Evolutionary conservation across 1,284 basidiomycete genomes (phyloP).

Genomic region (Ganoderma multipileum): DNA sequence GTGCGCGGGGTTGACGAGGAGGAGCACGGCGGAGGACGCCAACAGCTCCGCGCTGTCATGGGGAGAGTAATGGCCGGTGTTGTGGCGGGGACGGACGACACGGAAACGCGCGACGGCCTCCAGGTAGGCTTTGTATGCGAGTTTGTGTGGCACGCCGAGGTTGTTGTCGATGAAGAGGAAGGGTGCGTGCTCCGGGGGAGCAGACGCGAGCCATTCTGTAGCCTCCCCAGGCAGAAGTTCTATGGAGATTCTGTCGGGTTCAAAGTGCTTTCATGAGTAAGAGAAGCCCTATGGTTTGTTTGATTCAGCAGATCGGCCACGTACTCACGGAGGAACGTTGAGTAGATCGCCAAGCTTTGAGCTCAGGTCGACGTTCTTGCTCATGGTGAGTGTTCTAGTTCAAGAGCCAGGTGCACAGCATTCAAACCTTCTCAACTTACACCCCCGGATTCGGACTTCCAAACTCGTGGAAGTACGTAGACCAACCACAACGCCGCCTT

Average conservation of each 20-base stretch:
- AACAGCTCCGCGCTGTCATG: slow-evolving; percentile 26
- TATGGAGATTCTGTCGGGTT: slow-evolving; percentile 41
- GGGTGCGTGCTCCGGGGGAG: slow-evolving; percentile 41
- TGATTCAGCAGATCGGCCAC: background rate
- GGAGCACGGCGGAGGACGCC: slow-evolving; percentile 51
- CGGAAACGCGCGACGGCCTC: slow-evolving; percentile 47
- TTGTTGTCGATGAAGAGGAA: slow-evolving; percentile 64
- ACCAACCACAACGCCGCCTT: background rate
- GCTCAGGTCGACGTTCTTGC: background rate
- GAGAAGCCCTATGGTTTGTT: background rate
- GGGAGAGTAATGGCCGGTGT: background rate
- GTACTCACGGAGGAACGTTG: slow-evolving; percentile 30
- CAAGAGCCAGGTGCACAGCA: slow-evolving; percentile 3
- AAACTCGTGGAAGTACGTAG: background rate
- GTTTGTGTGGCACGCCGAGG: slow-evolving; percentile 69
- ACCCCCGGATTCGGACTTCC: background rate
- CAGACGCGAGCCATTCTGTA: slow-evolving; percentile 45
- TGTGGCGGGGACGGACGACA: background rate
- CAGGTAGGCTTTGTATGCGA: slow-evolving; percentile 59
- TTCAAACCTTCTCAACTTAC: slow-evolving; percentile 3
- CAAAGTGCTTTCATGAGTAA: background rate
- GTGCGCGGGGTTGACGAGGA: slow-evolving; percentile 73
- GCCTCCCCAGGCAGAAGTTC: slow-evolving; percentile 59
- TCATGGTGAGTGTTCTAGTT: slow-evolving; percentile 1
- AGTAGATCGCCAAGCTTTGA: slow-evolving; percentile 23